Percentiles rank a stretch among this genome's conserved stretches.
Evolutionary conservation across 306 rosid species (phyloP).

Genomic region (Begonia masoniana): DNA sequence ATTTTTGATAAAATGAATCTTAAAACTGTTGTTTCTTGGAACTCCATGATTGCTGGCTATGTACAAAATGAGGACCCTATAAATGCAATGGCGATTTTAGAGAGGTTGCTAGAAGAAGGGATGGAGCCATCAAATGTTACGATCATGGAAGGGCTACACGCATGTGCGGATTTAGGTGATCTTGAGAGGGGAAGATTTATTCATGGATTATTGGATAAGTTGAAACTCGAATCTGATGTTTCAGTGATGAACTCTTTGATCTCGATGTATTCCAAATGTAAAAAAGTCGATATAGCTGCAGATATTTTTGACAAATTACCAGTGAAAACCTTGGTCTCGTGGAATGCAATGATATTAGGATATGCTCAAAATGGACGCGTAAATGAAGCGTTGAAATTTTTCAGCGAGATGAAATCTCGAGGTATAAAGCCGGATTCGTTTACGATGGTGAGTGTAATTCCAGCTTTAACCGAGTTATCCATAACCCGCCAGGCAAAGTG

Average conservation of each 20-base stretch:
- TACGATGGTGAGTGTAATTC: constrained; percentile 69
- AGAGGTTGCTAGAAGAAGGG: constrained; percentile 56
- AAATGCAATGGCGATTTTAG: constrained; percentile 48
- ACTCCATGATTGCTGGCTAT: constrained; percentile 72
- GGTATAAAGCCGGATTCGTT: constrained; percentile 62
- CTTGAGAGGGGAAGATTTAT: constrained; percentile 47
- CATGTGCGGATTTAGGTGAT: constrained; percentile 77
- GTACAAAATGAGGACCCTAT: constrained; percentile 52
- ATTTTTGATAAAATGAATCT: constrained; percentile 48
- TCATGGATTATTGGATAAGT: constrained; percentile 38
- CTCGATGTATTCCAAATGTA: constrained; percentile 86
- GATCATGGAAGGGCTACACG: constrained; percentile 66
- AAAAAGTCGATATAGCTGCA: constrained; percentile 66
- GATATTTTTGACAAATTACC: constrained; percentile 34
- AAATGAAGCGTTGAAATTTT: constrained; percentile 47
- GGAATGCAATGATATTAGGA: constrained; percentile 93
- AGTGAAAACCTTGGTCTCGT: constrained; percentile 55
- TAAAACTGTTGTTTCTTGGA: constrained; percentile 76
- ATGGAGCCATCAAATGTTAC: constrained; percentile 58
- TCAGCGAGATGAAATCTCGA: constrained; percentile 50
- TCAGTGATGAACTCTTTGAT: constrained; percentile 76
- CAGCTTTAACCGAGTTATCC: constrained; percentile 78
- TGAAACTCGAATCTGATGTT: constrained; percentile 33
- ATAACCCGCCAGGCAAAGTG: constrained; percentile 78
- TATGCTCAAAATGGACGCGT: constrained; percentile 67